Conservation (phyloP, 2,329 filamentous ascomycete genomes). For the Neophaeococcomyces aloes region DNA sequence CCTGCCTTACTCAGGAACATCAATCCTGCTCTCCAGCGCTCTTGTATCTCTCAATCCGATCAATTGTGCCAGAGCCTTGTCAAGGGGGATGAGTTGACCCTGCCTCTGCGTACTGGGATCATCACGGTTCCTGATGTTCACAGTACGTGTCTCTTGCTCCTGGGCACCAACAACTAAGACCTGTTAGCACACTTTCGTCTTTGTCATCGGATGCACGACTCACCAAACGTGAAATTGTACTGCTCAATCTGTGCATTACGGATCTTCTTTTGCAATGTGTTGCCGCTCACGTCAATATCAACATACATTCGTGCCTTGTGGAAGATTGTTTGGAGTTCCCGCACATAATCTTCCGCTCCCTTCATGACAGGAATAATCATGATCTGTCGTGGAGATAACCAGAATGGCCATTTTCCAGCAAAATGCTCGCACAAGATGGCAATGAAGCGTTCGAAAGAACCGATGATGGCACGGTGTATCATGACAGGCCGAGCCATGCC, state of each 20-base stretch:
- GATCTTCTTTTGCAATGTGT: slow-evolving; percentile 44
- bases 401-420: slow-evolving; percentile 44
- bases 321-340: slow-evolving; percentile 37
- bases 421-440: slow-evolving; percentile 43
- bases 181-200: slow-evolving; percentile 6
- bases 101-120: slow-evolving; percentile 52
- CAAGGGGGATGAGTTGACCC: slow-evolving; percentile 51
- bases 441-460: slow-evolving; percentile 42
- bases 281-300: slow-evolving; percentile 39
- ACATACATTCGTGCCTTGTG: slow-evolving; percentile 37
- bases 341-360: slow-evolving; percentile 37
- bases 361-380: slow-evolving; percentile 43
- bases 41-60: slow-evolving; percentile 36
- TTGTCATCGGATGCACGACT: slow-evolving; percentile 14
- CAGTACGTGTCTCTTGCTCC: slow-evolving; percentile 48
- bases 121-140: slow-evolving; percentile 56
- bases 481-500: slow-evolving; percentile 42
- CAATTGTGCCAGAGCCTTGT: slow-evolving; percentile 48
- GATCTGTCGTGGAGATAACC: slow-evolving; percentile 42
- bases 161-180: slow-evolving; percentile 49
- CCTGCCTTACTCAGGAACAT: slow-evolving; percentile 16
- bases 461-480: slow-evolving; percentile 42
- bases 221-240: slow-evolving; percentile 44
- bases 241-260: slow-evolving; percentile 38
- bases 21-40: slow-evolving; percentile 30